These are phyloP conservation scores for Pholiota conissans DNA, from an alignment of 768 basidiomycete species.

Conservation along the genomic window DNA sequence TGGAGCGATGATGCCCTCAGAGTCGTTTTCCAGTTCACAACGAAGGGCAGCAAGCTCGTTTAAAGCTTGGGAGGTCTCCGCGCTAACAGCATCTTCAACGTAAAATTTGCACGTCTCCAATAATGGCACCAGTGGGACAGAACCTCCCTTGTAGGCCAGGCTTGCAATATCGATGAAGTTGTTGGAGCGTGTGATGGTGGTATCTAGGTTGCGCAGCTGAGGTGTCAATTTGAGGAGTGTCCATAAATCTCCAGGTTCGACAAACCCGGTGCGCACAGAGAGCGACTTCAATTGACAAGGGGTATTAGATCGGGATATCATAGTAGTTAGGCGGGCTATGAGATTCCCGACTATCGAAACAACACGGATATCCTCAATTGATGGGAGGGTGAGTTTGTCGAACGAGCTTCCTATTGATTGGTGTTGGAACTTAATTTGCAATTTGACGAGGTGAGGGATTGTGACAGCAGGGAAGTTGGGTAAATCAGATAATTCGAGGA, in stretches of 20 bases:
- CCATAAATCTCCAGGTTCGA: constrained; percentile 12
- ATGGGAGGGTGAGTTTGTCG: constrained; percentile 21
- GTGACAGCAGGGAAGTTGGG: constrained; percentile 17
- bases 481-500: constrained; percentile 19
- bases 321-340: constrained; percentile 14
- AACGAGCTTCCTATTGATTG: constrained; percentile 11
- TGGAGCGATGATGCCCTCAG: neutral
- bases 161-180: constrained; percentile 10
- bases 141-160: constrained; percentile 2
- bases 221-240: constrained; percentile 15
- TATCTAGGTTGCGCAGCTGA: constrained; percentile 15
- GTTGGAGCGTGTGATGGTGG: constrained; percentile 10
- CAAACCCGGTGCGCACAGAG: constrained; percentile 15
- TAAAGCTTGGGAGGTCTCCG: constrained; percentile 2
- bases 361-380: constrained; percentile 21
- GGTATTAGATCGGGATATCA: constrained; percentile 11
- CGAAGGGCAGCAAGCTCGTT: constrained; percentile 10
- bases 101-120: constrained; percentile 14
- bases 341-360: constrained; percentile 13
- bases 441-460: constrained; percentile 16
- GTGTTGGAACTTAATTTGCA: constrained; percentile 22
- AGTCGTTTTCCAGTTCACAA: constrained; percentile 3
- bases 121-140: constrained; percentile 6
- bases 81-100: constrained; percentile 3
- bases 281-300: constrained; percentile 17